Evolutionary conservation across 129 eudicot genomes (phyloP).

Genomic region (Pulicaria dysenterica): DNA sequence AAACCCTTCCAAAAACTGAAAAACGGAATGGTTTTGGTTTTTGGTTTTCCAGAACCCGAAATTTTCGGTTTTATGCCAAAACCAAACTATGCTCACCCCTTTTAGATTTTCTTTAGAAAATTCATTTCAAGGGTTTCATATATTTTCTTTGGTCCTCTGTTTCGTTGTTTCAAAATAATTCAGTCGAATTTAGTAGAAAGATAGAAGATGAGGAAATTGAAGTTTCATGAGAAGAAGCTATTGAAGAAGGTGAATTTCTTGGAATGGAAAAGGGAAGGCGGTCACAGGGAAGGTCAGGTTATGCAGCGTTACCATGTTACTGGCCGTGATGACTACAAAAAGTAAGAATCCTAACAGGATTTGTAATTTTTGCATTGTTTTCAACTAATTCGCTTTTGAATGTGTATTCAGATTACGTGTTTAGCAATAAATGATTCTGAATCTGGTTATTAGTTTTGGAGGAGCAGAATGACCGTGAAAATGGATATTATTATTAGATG

Average conservation of each 20-base stretch:
- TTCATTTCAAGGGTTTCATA: conserved; percentile 19
- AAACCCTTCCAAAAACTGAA: too few species aligned
- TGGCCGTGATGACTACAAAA: conserved; percentile 90
- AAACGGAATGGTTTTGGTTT: too few species aligned
- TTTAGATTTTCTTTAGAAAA: background rate
- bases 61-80: too few species aligned
- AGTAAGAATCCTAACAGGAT: conserved; percentile 35
- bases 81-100: too few species aligned
- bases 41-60: too few species aligned
- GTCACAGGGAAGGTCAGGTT: conserved; percentile 82
- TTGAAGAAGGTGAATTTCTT: conserved; percentile 72
- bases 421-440: background rate
- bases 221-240: conserved; percentile 83
- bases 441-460: background rate
- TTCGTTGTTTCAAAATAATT: background rate
- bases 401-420: background rate
- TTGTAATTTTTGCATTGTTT: background rate
- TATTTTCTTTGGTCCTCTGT: too few species aligned
- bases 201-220: conserved; percentile 75
- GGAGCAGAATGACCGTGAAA: too few species aligned
- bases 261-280: conserved; percentile 97
- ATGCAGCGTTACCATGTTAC: conserved; percentile 88
- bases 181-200: background rate
- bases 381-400: background rate
- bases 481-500: background rate